Evolutionary conservation across 2,329 filamentous ascomycete species (phyloP).

Genomic region (Aureobasidium sp.): DNA sequence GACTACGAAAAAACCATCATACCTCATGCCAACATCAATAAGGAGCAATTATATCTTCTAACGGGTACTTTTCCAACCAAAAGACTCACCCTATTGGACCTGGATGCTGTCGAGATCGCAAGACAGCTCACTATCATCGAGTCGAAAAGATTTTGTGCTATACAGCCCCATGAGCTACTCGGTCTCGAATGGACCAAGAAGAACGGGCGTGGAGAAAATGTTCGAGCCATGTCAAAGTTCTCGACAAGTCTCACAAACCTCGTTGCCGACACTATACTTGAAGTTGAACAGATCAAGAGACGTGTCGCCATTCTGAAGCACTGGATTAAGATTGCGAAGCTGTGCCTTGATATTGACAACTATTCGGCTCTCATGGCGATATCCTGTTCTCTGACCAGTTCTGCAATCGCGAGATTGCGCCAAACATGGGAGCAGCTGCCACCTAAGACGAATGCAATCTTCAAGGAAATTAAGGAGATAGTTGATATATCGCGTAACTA

Average conservation of each 20-base stretch:
- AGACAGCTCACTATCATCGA: constrained; percentile 89
- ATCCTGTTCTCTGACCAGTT: constrained; percentile 86
- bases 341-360: constrained; percentile 83
- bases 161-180: constrained; percentile 84
- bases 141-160: constrained; percentile 83
- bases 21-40: constrained; percentile 58
- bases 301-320: constrained; percentile 87
- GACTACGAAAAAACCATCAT: constrained; percentile 39
- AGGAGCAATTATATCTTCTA: constrained; percentile 65
- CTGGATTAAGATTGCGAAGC: constrained; percentile 90
- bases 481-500: constrained; percentile 90
- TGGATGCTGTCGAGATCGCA: constrained; percentile 80
- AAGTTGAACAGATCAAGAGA: constrained; percentile 85
- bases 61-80: constrained; percentile 24
- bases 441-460: constrained; percentile 67
- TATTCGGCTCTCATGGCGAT: constrained; percentile 97
- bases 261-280: constrained; percentile 85
- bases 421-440: constrained; percentile 89
- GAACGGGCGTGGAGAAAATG: constrained; percentile 71
- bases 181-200: constrained; percentile 90
- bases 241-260: constrained; percentile 89
- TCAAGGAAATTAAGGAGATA: constrained; percentile 72
- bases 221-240: constrained; percentile 85
- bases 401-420: constrained; percentile 77
- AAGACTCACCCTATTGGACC: not conserved